These are phyloP conservation scores for Neofusicoccum kwambonambiense DNA, from an alignment of 2,329 filamentous ascomycete genomes.

Conservation along the genomic window DNA sequence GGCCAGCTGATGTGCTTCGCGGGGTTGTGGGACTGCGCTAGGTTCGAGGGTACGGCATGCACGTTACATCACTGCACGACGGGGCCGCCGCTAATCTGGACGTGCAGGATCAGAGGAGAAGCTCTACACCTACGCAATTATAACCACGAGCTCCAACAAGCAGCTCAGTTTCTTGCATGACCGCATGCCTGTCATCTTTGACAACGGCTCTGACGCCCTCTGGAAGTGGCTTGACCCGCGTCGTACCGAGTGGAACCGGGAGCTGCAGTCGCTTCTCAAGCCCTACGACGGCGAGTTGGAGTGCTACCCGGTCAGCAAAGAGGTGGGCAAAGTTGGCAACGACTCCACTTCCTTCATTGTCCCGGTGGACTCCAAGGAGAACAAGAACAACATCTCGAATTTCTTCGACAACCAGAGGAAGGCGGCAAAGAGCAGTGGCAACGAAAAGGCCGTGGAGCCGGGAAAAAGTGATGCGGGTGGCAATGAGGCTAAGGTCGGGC, in stretches of 20 bases:
- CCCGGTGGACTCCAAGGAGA: slow-evolving; percentile 78
- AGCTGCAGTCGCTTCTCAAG: slow-evolving; percentile 75
- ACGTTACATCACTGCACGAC: slow-evolving; percentile 19
- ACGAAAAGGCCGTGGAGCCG: slow-evolving; percentile 22
- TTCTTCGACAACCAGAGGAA: slow-evolving; percentile 68
- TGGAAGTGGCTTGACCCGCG: slow-evolving; percentile 75
- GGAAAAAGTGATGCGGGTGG: slow-evolving; percentile 26
- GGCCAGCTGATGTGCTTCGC: slow-evolving; percentile 84
- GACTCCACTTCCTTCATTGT: slow-evolving; percentile 81
- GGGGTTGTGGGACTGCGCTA: slow-evolving; percentile 85
- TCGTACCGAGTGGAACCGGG: slow-evolving; percentile 69
- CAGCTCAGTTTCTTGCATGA: slow-evolving; percentile 86
- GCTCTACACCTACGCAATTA: slow-evolving; percentile 86
- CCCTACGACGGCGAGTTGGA: slow-evolving; percentile 79
- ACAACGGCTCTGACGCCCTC: slow-evolving; percentile 70
- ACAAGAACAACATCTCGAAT: slow-evolving; percentile 91
- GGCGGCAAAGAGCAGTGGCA: slow-evolving; percentile 25
- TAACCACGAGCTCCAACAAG: slow-evolving; percentile 83
- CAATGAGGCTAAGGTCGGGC: slow-evolving; percentile 19
- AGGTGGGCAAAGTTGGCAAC: slow-evolving; percentile 92
- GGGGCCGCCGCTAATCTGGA: slow-evolving; percentile 24
- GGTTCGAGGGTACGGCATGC: slow-evolving; percentile 64
- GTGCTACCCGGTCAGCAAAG: slow-evolving; percentile 80
- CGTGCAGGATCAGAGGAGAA: slow-evolving; percentile 61
- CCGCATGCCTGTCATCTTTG: slow-evolving; percentile 91